A percentile compares a stretch with the other conserved stretches of the same genome.
phyloP scores from a whole-genome alignment of 805 yeast genomes.

The Sungouiella thailandica region DNA sequence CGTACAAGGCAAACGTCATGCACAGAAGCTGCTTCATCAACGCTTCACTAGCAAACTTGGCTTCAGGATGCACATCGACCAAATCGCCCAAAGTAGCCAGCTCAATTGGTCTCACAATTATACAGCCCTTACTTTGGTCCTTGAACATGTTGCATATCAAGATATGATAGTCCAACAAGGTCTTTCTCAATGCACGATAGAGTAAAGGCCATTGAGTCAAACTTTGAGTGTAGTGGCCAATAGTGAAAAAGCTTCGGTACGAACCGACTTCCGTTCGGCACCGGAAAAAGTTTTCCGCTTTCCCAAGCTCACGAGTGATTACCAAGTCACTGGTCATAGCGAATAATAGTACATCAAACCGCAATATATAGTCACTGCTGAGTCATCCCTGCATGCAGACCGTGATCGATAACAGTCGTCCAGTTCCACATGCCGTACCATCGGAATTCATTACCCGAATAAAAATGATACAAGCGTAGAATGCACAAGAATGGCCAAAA shows the following conservation, averaged over 20 bases:
- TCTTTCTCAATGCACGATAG: constrained; percentile 25
- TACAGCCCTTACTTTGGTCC: constrained; percentile 8
- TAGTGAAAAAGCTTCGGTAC: constrained; percentile 30
- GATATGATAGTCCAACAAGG: constrained; percentile 31
- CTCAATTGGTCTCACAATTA: constrained; percentile 21
- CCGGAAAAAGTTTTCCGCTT: constrained; percentile 31
- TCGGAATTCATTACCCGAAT: too few relatives aligned
- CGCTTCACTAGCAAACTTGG: constrained; percentile 22
- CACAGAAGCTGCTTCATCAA: constrained; percentile 20
- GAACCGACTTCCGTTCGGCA: constrained; percentile 25
- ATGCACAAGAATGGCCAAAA: too few relatives aligned
- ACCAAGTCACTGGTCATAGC: constrained; percentile 1
- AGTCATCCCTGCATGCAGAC: too few relatives aligned
- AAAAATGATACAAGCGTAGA: too few relatives aligned
- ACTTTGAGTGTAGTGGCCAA: constrained; percentile 25
- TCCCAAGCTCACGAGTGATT: constrained; percentile 22
- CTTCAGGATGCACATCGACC: constrained; percentile 12
- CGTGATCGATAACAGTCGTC: background rate
- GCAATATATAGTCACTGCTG: too few relatives aligned
- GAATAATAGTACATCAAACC: too few relatives aligned
- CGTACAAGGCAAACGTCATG: constrained; percentile 17
- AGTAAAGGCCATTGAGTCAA: constrained; percentile 13
- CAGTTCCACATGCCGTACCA: background rate
- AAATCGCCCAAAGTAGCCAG: constrained; percentile 22
- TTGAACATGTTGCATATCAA: constrained; percentile 27